Evolutionary conservation across 2,329 filamentous ascomycete species (phyloP).

Genomic region (Fusarium sarcochroum): DNA sequence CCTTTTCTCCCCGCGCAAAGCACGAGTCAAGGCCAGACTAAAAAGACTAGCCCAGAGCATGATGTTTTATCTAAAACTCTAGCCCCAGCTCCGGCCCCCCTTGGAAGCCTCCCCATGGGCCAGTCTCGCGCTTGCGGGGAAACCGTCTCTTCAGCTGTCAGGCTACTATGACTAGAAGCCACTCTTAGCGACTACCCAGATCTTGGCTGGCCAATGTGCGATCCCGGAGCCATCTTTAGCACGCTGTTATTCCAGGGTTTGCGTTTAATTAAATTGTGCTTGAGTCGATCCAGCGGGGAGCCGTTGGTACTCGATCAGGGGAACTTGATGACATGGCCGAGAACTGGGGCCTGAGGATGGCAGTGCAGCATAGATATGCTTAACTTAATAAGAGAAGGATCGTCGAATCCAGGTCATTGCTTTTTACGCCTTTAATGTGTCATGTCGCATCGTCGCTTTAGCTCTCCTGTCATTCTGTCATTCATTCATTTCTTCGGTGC

Average conservation of each 20-base stretch:
- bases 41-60: background rate
- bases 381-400: conserved; percentile 20
- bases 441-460: background rate
- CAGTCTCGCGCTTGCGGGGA: background rate
- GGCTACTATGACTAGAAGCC: background rate
- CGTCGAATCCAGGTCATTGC: conserved; percentile 10
- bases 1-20: background rate
- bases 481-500: background rate
- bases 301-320: background rate
- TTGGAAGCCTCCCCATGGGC: conserved; percentile 2
- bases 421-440: conserved; percentile 3
- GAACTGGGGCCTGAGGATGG: background rate
- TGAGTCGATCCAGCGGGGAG: background rate
- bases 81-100: conserved; percentile 1
- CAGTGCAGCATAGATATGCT: background rate
- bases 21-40: background rate
- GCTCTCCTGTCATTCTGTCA: background rate
- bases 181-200: background rate
- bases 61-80: conserved; percentile 8
- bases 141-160: background rate
- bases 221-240: background rate
- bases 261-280: background rate
- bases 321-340: conserved; percentile 6
- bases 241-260: background rate
- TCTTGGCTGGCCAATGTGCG: background rate